Evolutionary conservation across 371 early-diverging fungal genomes (phyloP).

Genomic region (Lichtheimia ramosa): DNA sequence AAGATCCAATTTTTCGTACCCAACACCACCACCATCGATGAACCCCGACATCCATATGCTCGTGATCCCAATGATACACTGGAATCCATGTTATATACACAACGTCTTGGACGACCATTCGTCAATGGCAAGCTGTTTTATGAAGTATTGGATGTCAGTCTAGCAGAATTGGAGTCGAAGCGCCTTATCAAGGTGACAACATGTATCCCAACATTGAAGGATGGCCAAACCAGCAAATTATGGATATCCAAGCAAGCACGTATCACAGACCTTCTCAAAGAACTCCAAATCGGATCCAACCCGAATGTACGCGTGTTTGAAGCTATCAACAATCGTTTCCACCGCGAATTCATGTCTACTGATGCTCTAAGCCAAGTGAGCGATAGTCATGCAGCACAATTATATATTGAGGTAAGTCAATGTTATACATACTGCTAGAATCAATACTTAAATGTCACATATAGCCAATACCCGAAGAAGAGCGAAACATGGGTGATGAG

Average conservation of each 20-base stretch:
- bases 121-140: slow-evolving; percentile 55
- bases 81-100: slow-evolving; percentile 20
- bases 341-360: slow-evolving; percentile 16
- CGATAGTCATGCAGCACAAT: slow-evolving; percentile 13
- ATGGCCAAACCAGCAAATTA: slow-evolving; percentile 42
- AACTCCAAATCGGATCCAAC: slow-evolving; percentile 36
- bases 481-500: slow-evolving; percentile 37
- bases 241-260: slow-evolving; percentile 53
- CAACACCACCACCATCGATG: slow-evolving; percentile 10
- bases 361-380: slow-evolving; percentile 24
- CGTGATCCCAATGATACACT: slow-evolving; percentile 19
- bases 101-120: neutral
- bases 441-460: neutral
- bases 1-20: slow-evolving; percentile 32
- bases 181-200: slow-evolving; percentile 58
- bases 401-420: slow-evolving; percentile 21
- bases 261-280: slow-evolving; percentile 54
- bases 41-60: slow-evolving; percentile 22
- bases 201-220: slow-evolving; percentile 46
- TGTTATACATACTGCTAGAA: neutral
- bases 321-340: slow-evolving; percentile 26
- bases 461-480: slow-evolving; percentile 61
- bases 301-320: slow-evolving; percentile 30
- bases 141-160: slow-evolving; percentile 79
- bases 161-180: slow-evolving; percentile 83